Base-by-base conservation (phyloP, 805 yeast species). In the Myxozyma mucilagina region DNA sequence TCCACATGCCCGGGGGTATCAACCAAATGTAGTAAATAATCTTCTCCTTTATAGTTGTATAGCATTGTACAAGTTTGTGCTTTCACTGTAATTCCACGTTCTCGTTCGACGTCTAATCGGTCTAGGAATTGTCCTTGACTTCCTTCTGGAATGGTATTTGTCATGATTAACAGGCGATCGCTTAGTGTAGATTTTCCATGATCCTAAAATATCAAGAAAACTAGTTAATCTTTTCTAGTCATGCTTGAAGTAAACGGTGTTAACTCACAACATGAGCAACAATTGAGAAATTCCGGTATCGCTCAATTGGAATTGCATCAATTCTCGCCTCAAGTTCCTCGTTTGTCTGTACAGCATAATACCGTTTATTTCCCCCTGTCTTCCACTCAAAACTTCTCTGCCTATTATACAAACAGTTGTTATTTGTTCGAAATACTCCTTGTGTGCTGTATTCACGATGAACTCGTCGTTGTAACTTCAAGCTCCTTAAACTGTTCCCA, bases 1-100 rank as follows among this genome's bases (percentile, higher is more conserved):
- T 93, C 99, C 36, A 94, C 98, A 73, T 93, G 99, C 0, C 99
- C 99, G 0, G 99, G 99, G 0, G 98, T 93, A 73, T 93, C 99
- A 48, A 94, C 97, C 48, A 93, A 77, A 77, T 93, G 97, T 49
- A 93, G 76, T 57, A 94, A 74, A 71, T 90, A 94, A 68, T 93
- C 97, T 68, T 83, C 77, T 1, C 84, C 83, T 8, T 83, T 78
- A 65, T 84, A 79, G 39, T 80, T 79, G 73, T 91, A 91, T 61
- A 94, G 80, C 97, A 93, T 94, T 0, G 97, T 82, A 69, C 97
- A 93, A 0, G 98, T 94, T 71, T 94, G 98, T 0, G 98, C 98
- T 74, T 93, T 93, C 57, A 93, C 94, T 0, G 99, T 93, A 69
- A 93, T 93, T 1, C 99, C 99, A 69, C 99, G 78, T 75, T 93